Evolutionary conservation across 2,329 filamentous ascomycete species (phyloP).

Genomic region (Colletotrichum limetticola): DNA sequence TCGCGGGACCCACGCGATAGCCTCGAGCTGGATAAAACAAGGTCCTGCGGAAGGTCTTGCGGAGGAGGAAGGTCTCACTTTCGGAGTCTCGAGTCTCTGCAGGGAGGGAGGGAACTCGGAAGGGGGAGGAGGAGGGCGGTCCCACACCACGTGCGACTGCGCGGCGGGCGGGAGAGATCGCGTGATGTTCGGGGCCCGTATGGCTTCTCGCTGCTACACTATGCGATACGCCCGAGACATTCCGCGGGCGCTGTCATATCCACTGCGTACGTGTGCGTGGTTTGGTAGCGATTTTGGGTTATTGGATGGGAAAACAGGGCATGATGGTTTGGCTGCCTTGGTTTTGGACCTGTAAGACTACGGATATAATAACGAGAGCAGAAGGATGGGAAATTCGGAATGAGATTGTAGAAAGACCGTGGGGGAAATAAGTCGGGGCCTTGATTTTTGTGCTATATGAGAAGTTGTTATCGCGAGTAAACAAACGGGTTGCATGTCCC

Average conservation of each 20-base stretch:
- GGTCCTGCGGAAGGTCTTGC: neutral
- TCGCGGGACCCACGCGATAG: constrained; percentile 20
- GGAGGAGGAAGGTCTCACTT: no score
- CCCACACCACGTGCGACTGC: constrained; percentile 1
- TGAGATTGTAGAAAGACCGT: neutral
- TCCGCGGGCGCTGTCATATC: neutral
- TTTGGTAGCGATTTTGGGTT: neutral
- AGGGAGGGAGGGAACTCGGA: no score
- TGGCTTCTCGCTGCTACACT: neutral
- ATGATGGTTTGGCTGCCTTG: neutral
- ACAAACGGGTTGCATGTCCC: neutral
- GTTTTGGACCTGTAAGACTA: neutral
- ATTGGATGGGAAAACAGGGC: neutral
- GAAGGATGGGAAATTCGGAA: neutral
- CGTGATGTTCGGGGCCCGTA: constrained; percentile 12
- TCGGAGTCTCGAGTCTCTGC: no score
- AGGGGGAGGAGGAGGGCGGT: neutral
- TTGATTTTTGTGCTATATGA: neutral
- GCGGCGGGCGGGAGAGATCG: neutral
- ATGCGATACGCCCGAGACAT: neutral
- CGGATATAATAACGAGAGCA: neutral
- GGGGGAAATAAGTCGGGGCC: neutral
- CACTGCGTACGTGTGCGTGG: no score
- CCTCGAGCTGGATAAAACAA: constrained; percentile 4
- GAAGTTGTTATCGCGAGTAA: constrained; percentile 7